Percentiles rank a stretch among this genome's conserved stretches.
Conservation (phyloP, 164 flowering plant species). For the Stephania cephalantha region DNA sequence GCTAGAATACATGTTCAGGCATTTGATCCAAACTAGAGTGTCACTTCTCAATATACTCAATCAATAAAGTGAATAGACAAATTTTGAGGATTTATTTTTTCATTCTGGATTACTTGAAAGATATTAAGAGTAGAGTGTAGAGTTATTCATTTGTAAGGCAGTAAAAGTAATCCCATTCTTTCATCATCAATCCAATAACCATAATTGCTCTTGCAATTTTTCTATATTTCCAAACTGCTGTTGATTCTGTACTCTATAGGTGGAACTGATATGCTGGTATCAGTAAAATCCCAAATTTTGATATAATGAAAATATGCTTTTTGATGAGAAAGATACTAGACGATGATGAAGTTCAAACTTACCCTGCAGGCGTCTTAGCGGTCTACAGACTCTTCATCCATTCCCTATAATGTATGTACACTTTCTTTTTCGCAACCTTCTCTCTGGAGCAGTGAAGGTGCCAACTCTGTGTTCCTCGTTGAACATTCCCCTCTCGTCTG, state of each 20-base stretch:
- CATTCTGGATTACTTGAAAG: neutral
- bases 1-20: constrained; percentile 38
- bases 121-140: neutral
- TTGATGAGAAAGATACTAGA: constrained; percentile 26
- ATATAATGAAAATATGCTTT: neutral
- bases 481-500: too few relatives aligned
- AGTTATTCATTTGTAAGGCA: neutral
- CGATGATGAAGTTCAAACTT: constrained; percentile 20
- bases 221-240: neutral
- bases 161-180: neutral
- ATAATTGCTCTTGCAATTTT: neutral
- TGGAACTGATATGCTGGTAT: neutral
- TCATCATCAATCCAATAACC: neutral
- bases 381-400: constrained; percentile 4
- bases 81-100: neutral
- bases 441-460: constrained; percentile 22
- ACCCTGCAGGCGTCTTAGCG: constrained; percentile 27
- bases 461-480: constrained; percentile 4
- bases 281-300: neutral
- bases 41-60: constrained; percentile 42
- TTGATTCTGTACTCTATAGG: neutral
- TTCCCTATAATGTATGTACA: too few relatives aligned
- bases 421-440: constrained; percentile 20
- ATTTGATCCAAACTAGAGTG: constrained; percentile 43
- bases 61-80: constrained; percentile 4